Conservation (phyloP, 1,139 yeast species). For the Williopsis jadinii region DNA sequence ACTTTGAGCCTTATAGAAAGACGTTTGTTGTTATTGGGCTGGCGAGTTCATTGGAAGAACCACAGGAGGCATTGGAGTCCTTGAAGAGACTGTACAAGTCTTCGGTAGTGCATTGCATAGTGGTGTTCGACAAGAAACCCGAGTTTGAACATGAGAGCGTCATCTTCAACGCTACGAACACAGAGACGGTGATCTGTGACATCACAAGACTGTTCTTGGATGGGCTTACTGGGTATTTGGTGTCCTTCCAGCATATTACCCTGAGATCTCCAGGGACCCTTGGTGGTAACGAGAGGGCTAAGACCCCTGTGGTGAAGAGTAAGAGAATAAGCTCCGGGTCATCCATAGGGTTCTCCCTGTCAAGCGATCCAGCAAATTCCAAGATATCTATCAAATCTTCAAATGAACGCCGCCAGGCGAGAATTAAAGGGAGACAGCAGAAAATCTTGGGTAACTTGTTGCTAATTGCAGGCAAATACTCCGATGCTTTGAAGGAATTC, state of each 20-base stretch:
- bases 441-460: constrained; percentile 74
- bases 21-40: constrained; percentile 63
- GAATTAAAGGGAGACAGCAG: constrained; percentile 64
- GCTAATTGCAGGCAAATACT: constrained; percentile 70
- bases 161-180: constrained; percentile 14
- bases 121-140: constrained; percentile 41
- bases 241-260: constrained; percentile 64
- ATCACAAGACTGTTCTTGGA: constrained; percentile 57
- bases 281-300: constrained; percentile 23
- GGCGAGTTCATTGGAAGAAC: constrained; percentile 25
- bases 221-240: constrained; percentile 61
- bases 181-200: constrained; percentile 72
- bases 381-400: constrained; percentile 25
- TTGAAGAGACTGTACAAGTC: constrained; percentile 44
- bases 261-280: constrained; percentile 67
- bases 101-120: constrained; percentile 55
- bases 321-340: constrained; percentile 21
- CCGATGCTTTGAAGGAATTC: constrained; percentile 64
- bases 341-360: constrained; percentile 17
- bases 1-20: constrained; percentile 84
- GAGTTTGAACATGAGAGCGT: constrained; percentile 11
- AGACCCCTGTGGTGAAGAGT: constrained; percentile 11
- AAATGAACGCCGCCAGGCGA: constrained; percentile 45
- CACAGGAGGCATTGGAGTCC: constrained; percentile 25
- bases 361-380: constrained; percentile 23